A percentile compares a stretch with the other conserved stretches of the same genome.
Conservation (phyloP, 768 basidiomycete genomes). For the Termitomyces sp. region DNA sequence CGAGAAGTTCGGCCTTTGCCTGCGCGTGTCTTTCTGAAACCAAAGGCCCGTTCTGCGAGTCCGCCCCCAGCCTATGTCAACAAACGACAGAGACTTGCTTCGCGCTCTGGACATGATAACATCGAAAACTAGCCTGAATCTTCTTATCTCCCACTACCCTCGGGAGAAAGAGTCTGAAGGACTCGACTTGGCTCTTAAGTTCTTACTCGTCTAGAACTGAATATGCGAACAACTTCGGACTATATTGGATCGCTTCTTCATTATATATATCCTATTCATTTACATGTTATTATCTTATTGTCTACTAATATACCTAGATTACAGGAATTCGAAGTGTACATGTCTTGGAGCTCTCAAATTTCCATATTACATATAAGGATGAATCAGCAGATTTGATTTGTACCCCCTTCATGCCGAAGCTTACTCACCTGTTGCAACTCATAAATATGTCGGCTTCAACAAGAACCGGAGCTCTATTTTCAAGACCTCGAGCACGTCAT, state of each 20-base stretch:
- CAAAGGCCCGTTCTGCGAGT: slow-evolving; percentile 6
- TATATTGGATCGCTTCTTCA: too few species aligned
- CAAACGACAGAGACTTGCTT: slow-evolving; percentile 4
- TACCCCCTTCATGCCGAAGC: background rate
- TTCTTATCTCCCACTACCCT: too few species aligned
- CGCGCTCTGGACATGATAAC: background rate
- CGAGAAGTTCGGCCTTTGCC: slow-evolving; percentile 1
- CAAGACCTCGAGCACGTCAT: slow-evolving; percentile 1
- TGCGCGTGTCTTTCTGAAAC: background rate
- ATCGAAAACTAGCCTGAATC: background rate
- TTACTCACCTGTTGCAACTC: slow-evolving; percentile 1
- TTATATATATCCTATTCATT: background rate
- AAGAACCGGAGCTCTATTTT: background rate
- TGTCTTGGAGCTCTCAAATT: too few species aligned
- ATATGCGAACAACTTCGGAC: background rate
- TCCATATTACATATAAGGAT: background rate
- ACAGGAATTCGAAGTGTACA: background rate
- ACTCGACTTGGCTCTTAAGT: too few species aligned
- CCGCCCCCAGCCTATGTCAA: slow-evolving; percentile 1
- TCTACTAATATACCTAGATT: too few species aligned
- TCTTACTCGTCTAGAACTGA: too few species aligned
- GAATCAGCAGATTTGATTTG: slow-evolving; percentile 4
- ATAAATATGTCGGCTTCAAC: background rate
- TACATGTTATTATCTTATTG: background rate
- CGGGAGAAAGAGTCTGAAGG: too few species aligned